Evolutionary conservation across 2,329 filamentous ascomycete genomes (phyloP), one percentile per base, ranked within the genome.

Genomic region (Colletotrichum gloeosporioides): DNA sequence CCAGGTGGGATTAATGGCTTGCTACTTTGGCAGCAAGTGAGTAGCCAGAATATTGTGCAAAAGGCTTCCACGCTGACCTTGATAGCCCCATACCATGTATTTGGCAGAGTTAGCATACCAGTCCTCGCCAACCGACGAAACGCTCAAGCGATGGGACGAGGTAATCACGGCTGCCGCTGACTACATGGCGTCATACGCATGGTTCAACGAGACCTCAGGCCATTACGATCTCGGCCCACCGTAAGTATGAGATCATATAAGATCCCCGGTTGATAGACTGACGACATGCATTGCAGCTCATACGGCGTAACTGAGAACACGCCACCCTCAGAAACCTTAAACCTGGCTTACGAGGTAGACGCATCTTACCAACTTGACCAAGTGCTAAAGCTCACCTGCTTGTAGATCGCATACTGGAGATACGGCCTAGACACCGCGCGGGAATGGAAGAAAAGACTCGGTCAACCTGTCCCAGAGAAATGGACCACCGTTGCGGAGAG

Each of bases 151-250:
- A 36, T 93, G 91, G 91, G 89, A 92, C 70, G 80, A 80, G 1
- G 81, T 92, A 8, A 77, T 92, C 3, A 86, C 85, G 2, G 84
- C 86, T 0, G 86, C 88, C 0, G 91, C 91, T 2, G 88, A 92
- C 76, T 93, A 91, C 79, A 92, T 93, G 91, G 88, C 85, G 3
- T 89, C 87, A 7, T 92, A 89, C 77, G 90, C 90, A 0, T 92
- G 86, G 82, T 88, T 84, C 78, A 92, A 93, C 78, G 77, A 82
- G 4, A 86, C 87, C 0, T 91, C 89, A 0, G 82, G 85, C 4
- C 82, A 87, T 16, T 92, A 90, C 78, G 91, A 89, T 44, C 81
- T 89, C 3, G 87, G 87, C 0, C 86, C 87, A 9, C 87, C 87
- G 29, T 88, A 76, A 69, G 80, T 76, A 10, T 34, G 32, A 34